A percentile compares a stretch with the other conserved stretches of the same genome.
Conservation (phyloP, 2,329 filamentous ascomycete genomes). For the Ascosphaera acerosa region DNA sequence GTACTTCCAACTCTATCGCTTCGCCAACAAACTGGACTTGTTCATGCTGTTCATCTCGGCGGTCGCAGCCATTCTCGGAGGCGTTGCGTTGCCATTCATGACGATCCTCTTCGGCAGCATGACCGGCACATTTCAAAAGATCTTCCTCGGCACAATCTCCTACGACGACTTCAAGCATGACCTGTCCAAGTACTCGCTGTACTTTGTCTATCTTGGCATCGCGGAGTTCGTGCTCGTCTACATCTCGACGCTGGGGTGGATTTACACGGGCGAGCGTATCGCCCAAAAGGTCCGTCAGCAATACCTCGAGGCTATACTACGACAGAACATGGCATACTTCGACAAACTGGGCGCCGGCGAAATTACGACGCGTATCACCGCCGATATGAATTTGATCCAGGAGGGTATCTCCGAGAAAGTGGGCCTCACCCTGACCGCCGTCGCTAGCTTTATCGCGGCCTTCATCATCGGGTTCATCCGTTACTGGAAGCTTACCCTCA, state of each 20-base stretch:
- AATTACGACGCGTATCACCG: constrained; percentile 80
- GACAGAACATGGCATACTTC: constrained; percentile 78
- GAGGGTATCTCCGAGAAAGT: constrained; percentile 86
- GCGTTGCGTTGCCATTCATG: constrained; percentile 42
- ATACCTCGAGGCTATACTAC: constrained; percentile 62
- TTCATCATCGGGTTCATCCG: constrained; percentile 79
- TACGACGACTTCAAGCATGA: constrained; percentile 32
- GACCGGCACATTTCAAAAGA: constrained; percentile 43
- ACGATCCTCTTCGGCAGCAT: constrained; percentile 47
- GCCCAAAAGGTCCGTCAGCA: constrained; percentile 54
- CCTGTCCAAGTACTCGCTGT: constrained; percentile 41
- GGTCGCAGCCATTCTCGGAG: constrained; percentile 42
- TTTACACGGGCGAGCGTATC: constrained; percentile 62
- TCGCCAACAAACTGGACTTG: constrained; percentile 39
- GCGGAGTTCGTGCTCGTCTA: constrained; percentile 58
- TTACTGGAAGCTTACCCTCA: constrained; percentile 82
- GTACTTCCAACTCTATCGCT: constrained; percentile 41
- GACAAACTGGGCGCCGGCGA: constrained; percentile 84
- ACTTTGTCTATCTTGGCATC: constrained; percentile 67
- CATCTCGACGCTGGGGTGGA: constrained; percentile 64
- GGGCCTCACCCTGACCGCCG: constrained; percentile 45
- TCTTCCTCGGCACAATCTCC: constrained; percentile 25
- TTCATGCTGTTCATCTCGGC: constrained; percentile 35
- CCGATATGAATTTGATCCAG: constrained; percentile 81
- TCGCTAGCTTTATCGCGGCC: constrained; percentile 64